Evolutionary conservation across 1,284 basidiomycete genomes (phyloP).

Genomic region (Pseudozyma sp.): DNA sequence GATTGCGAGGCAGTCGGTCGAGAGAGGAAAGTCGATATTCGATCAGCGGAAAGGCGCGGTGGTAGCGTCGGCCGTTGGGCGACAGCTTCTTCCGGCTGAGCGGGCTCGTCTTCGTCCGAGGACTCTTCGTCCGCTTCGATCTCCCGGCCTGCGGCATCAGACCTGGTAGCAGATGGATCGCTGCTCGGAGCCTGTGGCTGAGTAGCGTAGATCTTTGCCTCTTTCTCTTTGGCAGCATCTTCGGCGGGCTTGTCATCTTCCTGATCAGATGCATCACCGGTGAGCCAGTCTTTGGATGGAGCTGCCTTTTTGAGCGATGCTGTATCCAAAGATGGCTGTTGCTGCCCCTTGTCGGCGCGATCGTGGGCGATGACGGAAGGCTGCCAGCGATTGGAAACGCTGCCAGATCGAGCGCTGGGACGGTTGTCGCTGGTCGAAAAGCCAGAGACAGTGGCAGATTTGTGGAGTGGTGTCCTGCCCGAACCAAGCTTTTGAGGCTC

Average conservation of each 20-base stretch:
- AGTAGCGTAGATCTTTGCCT: conserved; percentile 10
- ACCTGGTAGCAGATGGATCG: neutral
- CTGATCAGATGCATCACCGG: conserved; percentile 37
- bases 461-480: conserved; percentile 10
- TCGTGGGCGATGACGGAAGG: conserved; percentile 28
- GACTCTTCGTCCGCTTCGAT: conserved; percentile 30
- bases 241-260: conserved; percentile 9
- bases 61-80: conserved; percentile 28
- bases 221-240: neutral
- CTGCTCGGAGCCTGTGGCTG: neutral
- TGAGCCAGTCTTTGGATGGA: conserved; percentile 42
- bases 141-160: conserved; percentile 12
- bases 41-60: conserved; percentile 24
- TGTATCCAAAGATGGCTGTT: neutral
- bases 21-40: conserved; percentile 12
- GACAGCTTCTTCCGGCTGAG: conserved; percentile 25
- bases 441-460: conserved; percentile 27
- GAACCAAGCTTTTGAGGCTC: conserved; percentile 21
- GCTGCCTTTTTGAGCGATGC: conserved; percentile 2
- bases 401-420: conserved; percentile 12
- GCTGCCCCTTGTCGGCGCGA: conserved; percentile 8
- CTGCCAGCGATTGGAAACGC: conserved; percentile 34
- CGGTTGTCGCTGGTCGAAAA: conserved; percentile 9
- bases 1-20: neutral
- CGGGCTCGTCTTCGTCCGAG: conserved; percentile 32